Evolutionary conservation across 768 basidiomycete genomes (phyloP), one percentile per base, ranked within the genome.

Genomic region (Pleurotus platypus): DNA sequence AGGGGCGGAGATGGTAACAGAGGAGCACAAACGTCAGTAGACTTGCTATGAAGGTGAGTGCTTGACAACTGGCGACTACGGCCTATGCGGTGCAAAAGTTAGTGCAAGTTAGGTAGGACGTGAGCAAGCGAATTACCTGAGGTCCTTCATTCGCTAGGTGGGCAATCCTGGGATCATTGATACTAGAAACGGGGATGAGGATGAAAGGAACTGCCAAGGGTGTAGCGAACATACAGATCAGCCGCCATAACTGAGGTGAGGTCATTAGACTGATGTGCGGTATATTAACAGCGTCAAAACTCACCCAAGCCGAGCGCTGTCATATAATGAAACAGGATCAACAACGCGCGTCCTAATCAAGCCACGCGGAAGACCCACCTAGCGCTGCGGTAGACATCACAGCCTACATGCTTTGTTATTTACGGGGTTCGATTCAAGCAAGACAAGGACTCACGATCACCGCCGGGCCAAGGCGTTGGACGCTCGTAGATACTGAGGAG

Each of bases 241-340:
- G 40, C 59, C 37, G 59, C 58, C 54, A 60, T 61, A 26, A 8
- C 35, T 40, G 1, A 30, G 42, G 39, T 42, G 5, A 11, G 9
- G 39, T 24, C 18, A 30, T n/a, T 16, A 18, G 18, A 16, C 3
- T 7, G 8, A 11, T 27, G n/a, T 5, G 42, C 13, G 46, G 27
- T 13, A 48, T 26, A 30, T 15, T 50, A 27, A 13, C 7, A 50
- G 30, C 5, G 24, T 40, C 45, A 15, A 27, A 27, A 43, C 58
- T 56, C 45, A 56, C 63, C 61, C 27, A 60, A 47, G 8, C 61
- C 60, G n/a, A 64, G 49, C 7, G 60, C 65, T 66, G 50, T 5
- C 24, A 49, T 8, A 49, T 5, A 58, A 38, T n/a, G 37, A 45
- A 38, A 37, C 7, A 40, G 48, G 11, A 20, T 35, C 27, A 30